These are phyloP conservation scores for Centrapalus pauciflorus DNA, from an alignment of 129 eudicot genomes.

Conservation along the genomic window DNA sequence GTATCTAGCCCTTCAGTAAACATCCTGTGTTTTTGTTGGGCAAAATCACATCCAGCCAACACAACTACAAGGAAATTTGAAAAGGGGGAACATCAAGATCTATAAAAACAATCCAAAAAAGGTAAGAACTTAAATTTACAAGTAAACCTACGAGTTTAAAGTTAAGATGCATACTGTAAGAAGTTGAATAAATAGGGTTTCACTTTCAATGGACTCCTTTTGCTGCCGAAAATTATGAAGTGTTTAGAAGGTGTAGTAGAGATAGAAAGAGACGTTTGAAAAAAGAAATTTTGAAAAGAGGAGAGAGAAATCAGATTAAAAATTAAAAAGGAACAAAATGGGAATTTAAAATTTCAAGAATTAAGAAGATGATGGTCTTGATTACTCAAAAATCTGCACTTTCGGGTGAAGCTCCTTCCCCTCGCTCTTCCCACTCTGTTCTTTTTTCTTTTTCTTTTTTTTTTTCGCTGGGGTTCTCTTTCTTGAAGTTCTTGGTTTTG, in stretches of 20 bases:
- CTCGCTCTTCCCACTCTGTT: no score
- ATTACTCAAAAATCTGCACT: slow-evolving; percentile 9
- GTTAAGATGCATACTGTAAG: slow-evolving; percentile 5
- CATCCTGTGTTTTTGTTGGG: slow-evolving; percentile 30
- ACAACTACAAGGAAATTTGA: slow-evolving; percentile 1
- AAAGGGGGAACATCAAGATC: background rate
- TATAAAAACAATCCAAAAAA: slow-evolving; percentile 1
- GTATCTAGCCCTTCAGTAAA: slow-evolving; percentile 75
- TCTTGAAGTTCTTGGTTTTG: background rate
- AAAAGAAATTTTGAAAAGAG: slow-evolving; percentile 3
- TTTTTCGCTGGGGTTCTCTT: background rate
- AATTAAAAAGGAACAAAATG: background rate
- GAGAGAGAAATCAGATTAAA: background rate
- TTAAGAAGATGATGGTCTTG: slow-evolving; percentile 11
- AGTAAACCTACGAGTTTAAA: background rate
- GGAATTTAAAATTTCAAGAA: background rate
- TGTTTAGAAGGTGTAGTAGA: background rate
- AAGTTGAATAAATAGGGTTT: slow-evolving; percentile 3
- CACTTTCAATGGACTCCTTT: background rate
- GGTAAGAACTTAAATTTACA: slow-evolving; percentile 2
- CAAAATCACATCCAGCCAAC: slow-evolving; percentile 14
- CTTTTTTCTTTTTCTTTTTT: no score
- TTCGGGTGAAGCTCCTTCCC: no score
- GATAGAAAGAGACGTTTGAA: slow-evolving; percentile 22
- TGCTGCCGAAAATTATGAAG: background rate